phyloP scores from a whole-genome alignment of 257 asterid species.

The Haberlea rhodopensis region DNA sequence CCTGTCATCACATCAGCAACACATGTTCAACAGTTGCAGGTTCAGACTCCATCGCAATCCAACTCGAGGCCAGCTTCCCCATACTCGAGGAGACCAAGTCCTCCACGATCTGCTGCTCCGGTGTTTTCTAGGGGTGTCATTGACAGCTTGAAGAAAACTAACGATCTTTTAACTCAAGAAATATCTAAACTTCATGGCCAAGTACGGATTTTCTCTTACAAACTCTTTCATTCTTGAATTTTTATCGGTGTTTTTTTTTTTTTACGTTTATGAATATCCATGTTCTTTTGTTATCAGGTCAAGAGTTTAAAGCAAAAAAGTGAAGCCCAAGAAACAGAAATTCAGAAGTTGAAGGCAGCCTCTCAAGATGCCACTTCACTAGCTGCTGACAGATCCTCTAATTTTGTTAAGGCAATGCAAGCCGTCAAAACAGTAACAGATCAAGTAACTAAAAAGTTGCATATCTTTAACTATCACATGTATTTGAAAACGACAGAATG shows the following conservation, averaged over 20 bases:
- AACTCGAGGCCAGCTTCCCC: slow-evolving; percentile 84
- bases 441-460: slow-evolving; percentile 48
- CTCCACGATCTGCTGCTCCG: slow-evolving; percentile 75
- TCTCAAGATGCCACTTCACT: slow-evolving; percentile 48
- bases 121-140: slow-evolving; percentile 75
- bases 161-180: slow-evolving; percentile 73
- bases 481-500: too few species aligned
- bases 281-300: slow-evolving; percentile 35
- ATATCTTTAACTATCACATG: background rate
- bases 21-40: slow-evolving; percentile 29
- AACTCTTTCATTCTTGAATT: background rate
- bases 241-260: too few species aligned
- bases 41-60: slow-evolving; percentile 41
- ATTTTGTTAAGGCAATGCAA: slow-evolving; percentile 47
- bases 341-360: slow-evolving; percentile 51
- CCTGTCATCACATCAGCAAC: slow-evolving; percentile 50
- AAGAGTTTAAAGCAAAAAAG: slow-evolving; percentile 61
- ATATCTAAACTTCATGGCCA: slow-evolving; percentile 63
- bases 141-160: slow-evolving; percentile 75
- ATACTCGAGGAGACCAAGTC: slow-evolving; percentile 84
- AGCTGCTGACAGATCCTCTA: slow-evolving; percentile 67
- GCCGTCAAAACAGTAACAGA: slow-evolving; percentile 52
- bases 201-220: slow-evolving; percentile 36
- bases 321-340: slow-evolving; percentile 62
- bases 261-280: background rate